Conservation (phyloP, 2,329 filamentous ascomycete species). For the Aureobasidium sp. region DNA sequence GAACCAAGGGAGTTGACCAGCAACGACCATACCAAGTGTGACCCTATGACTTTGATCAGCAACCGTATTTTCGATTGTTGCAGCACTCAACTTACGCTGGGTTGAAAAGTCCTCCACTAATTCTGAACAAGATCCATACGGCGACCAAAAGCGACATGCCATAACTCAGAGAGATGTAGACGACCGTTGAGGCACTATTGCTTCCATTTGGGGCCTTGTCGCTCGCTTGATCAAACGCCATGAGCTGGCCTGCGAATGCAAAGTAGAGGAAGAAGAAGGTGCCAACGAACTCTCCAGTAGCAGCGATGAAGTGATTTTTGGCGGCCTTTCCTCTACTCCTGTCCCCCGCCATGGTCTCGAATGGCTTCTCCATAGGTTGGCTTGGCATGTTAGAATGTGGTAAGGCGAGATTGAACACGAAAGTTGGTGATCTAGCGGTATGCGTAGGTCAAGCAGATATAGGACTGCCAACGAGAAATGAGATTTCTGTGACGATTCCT, state of each 20-base stretch:
- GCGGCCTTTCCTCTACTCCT: background rate
- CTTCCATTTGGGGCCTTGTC: conserved; percentile 19
- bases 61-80: background rate
- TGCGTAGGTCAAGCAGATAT: background rate
- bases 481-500: background rate
- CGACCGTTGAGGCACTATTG: conserved; percentile 22
- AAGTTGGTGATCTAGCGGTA: background rate
- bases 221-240: conserved; percentile 23
- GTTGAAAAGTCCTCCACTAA: conserved; percentile 26
- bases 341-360: conserved; percentile 6
- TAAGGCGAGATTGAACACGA: background rate
- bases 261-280: conserved; percentile 32
- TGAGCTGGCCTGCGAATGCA: conserved; percentile 24
- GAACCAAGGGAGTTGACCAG: conserved; percentile 22
- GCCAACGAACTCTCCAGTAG: conserved; percentile 28
- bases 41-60: conserved; percentile 18
- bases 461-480: background rate
- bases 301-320: conserved; percentile 18
- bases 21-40: conserved; percentile 26
- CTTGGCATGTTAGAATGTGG: background rate
- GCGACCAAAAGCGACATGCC: conserved; percentile 28
- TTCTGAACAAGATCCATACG: conserved; percentile 26
- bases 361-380: conserved; percentile 6
- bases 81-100: conserved; percentile 16
- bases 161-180: conserved; percentile 27